Percentiles rank a stretch among this genome's conserved stretches.
These are phyloP conservation scores for Pseudopyricularia javanii DNA, from an alignment of 2,329 filamentous ascomycete species.

Conservation along the genomic window DNA sequence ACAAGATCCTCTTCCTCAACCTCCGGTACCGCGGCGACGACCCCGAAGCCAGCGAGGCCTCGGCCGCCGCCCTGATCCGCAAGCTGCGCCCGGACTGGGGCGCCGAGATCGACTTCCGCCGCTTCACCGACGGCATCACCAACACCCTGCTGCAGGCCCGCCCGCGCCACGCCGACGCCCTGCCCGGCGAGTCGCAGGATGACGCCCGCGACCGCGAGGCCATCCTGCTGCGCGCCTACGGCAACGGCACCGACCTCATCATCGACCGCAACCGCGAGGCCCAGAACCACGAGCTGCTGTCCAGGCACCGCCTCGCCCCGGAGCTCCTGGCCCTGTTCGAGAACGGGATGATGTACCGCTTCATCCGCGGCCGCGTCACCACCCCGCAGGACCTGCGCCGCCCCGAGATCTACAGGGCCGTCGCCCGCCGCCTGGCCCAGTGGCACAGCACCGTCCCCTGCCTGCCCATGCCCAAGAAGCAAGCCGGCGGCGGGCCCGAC, in stretches of 20 bases:
- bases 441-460: slow-evolving; percentile 75
- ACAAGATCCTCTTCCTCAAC: slow-evolving; percentile 51
- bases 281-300: slow-evolving; percentile 74
- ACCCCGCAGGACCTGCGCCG: slow-evolving; percentile 68
- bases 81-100: slow-evolving; percentile 73
- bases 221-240: slow-evolving; percentile 83
- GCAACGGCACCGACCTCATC: slow-evolving; percentile 83
- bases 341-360: slow-evolving; percentile 93
- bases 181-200: slow-evolving; percentile 17
- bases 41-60: slow-evolving; percentile 46
- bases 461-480: slow-evolving; percentile 21
- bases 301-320: slow-evolving; percentile 72
- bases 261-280: slow-evolving; percentile 87
- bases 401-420: slow-evolving; percentile 65
- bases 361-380: slow-evolving; percentile 70
- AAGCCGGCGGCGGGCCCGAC: slow-evolving; percentile 10
- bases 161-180: slow-evolving; percentile 7
- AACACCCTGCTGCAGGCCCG: slow-evolving; percentile 73
- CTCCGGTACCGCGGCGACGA: slow-evolving; percentile 68
- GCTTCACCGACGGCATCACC: slow-evolving; percentile 96
- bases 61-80: slow-evolving; percentile 68
- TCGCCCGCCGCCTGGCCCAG: slow-evolving; percentile 74
- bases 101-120: slow-evolving; percentile 56
- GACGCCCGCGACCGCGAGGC: slow-evolving; percentile 56
- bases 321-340: slow-evolving; percentile 81